Evolutionary conservation across 306 rosid genomes (phyloP).

Genomic region (Rubus idaeus): DNA sequence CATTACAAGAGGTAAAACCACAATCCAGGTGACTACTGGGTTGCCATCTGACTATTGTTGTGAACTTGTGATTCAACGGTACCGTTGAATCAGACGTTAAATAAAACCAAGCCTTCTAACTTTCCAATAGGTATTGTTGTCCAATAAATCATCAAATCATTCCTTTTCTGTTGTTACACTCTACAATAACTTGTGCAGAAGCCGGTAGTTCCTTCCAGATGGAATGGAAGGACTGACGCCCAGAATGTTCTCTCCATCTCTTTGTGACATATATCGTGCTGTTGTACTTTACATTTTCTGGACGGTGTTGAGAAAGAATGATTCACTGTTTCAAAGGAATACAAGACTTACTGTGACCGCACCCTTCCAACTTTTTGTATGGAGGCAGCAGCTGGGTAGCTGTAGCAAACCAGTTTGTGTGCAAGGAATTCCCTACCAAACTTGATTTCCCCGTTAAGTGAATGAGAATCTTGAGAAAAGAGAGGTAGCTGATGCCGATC

Average conservation of each 20-base stretch:
- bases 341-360: conserved; percentile 36
- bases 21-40: background rate
- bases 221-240: conserved; percentile 1
- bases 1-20: background rate
- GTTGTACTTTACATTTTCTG: conserved; percentile 45
- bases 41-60: background rate
- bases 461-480: conserved; percentile 94
- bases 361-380: conserved; percentile 31
- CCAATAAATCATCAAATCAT: background rate
- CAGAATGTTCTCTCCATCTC: conserved; percentile 14
- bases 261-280: conserved; percentile 22
- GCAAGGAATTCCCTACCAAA: conserved; percentile 24
- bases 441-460: conserved; percentile 38
- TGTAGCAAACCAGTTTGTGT: conserved; percentile 23
- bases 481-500: conserved; percentile 52
- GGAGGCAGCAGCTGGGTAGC: conserved; percentile 30
- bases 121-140: background rate
- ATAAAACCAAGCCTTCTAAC: background rate
- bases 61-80: background rate
- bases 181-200: conserved; percentile 11
- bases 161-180: background rate
- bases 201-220: conserved; percentile 1
- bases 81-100: background rate
- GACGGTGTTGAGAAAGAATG: conserved; percentile 22
- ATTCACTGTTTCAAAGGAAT: conserved; percentile 20